Base-by-base conservation (phyloP, 352 stramenopile genomes). In the Phytophthora pini region DNA sequence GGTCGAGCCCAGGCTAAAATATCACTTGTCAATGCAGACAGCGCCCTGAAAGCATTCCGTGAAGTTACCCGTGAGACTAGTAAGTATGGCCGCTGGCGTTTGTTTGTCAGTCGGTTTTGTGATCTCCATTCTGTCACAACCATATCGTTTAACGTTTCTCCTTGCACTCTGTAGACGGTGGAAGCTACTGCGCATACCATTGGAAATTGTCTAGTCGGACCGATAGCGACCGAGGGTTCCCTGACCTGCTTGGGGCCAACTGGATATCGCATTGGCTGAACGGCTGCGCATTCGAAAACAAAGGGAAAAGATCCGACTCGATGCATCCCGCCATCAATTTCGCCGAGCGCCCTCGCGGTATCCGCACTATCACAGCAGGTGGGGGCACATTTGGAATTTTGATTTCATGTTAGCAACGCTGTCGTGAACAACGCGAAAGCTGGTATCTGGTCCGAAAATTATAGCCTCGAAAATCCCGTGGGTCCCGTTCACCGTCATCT, bases 121-220 rank as follows among this genome's bases (percentile, higher is more conserved):
- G 53, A 60, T 24, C 29, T 43, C 41, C 53, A 46, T 20, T 51
- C 53, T 2, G 53, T 60, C 2, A 60, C 53, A 10, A 60, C 41
- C 53, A 60, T 60, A 17, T 22, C 17, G 11, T 31, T 36, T 15
- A 44, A 12, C 36, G 53, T 60, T 44, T 60, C 53, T 1, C 40
- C 40, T 44, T 60, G 53, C 2, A 52, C 40, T 44, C 24, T 56
- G 27, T 31, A 56, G 2, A 52, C 26, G 3, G 26, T 46, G 12
- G 53, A 52, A 2, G 27, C 15, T 1, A 51, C 53, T 11, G 53
- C 17, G 17, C 17, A 20, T 20, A 20, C 17, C 17, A 1, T 20
- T 20, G 17, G 17, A 20, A 20, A 20, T 20, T 20, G 17, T 20
- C 17, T 20, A 20, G 17, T 20, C 17, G 17, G 17, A 20, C 17